Base-by-base conservation (phyloP, 192 early-diverging fungal species). In the Podila verticillata region DNA sequence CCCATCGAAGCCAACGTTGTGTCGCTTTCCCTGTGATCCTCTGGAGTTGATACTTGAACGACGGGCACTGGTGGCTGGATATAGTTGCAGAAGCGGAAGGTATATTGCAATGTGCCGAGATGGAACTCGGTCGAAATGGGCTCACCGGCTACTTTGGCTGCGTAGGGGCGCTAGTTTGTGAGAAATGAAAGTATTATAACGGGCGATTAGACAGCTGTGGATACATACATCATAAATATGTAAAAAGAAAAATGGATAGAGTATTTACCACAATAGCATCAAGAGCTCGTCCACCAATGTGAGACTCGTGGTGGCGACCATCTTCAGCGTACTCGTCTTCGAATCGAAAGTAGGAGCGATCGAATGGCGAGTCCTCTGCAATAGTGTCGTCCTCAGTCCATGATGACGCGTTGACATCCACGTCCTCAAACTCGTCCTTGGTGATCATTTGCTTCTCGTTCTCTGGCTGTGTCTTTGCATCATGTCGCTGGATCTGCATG, bases 81-180 rank as follows among this genome's bases (percentile, higher is more conserved):
- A 49, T 75, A 73, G 54, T 87, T 89, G 10, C 65, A 66, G 78
- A 93, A 94, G 5, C 75, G 68, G 32, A 95, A 85, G 15, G 81
- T 88, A 69, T 91, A 95, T 73, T 83, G 82, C 19, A 94, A 65
- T 1, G 70, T 90, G 1, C 66, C 49, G 54, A 95, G 71, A 62
- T 93, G 82, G 80, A 95, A 95, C 6, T 83, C 70, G 44, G 83
- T 88, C 17, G 69, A 57, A 9, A 84, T 63, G 8, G 94, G 94
- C 54, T 71, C 84, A n/a, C 94, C 94, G 1, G 92, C 89, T 5
- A 93, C 75, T 57, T 94, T 93, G 29, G 91, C 84, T 10, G 93
- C 94, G 84, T 93, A 95, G 0, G 93, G 93, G n/a, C 94, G 87
- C 87, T 90, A 66, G 49, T 32, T n/a, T 5, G 12, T 20, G 20